Conservation (phyloP, 2,329 filamentous ascomycete species). For the Kalaharituber pfeilii region DNA sequence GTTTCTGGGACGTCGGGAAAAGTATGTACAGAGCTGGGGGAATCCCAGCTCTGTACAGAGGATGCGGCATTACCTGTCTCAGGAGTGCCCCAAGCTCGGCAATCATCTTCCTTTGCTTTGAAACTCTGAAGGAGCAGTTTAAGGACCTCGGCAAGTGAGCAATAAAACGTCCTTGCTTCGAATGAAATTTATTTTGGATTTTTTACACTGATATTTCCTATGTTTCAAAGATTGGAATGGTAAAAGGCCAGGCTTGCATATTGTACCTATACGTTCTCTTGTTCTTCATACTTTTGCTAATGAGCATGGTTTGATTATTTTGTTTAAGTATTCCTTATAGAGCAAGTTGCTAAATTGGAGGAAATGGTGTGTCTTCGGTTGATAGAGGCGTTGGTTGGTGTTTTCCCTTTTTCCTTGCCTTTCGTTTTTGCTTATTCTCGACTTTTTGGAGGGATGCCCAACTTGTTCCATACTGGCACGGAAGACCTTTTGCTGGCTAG, state of each 20-base stretch:
- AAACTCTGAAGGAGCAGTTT: slow-evolving; percentile 58
- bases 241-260: too few relatives aligned
- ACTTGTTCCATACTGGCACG: too few relatives aligned
- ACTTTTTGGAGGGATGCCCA: too few relatives aligned
- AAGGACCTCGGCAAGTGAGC: background rate
- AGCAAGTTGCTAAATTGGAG: background rate
- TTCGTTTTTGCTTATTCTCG: background rate
- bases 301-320: background rate
- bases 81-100: slow-evolving; percentile 89
- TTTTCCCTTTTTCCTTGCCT: slow-evolving; percentile 4
- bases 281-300: background rate
- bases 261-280: background rate
- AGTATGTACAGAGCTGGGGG: slow-evolving; percentile 71
- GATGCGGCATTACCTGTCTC: slow-evolving; percentile 81
- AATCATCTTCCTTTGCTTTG: slow-evolving; percentile 92
- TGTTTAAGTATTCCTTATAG: background rate
- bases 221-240: too few relatives aligned
- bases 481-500: too few relatives aligned
- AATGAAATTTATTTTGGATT: background rate
- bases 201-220: too few relatives aligned
- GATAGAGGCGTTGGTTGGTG: background rate
- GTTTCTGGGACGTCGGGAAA: slow-evolving; percentile 54
- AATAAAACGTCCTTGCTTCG: background rate
- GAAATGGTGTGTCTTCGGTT: background rate
- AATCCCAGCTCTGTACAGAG: slow-evolving; percentile 70